A percentile compares a stretch with the other conserved stretches of the same genome.
phyloP scores from a whole-genome alignment of 1,284 basidiomycete species.

The Papiliotrema nemorosa region DNA sequence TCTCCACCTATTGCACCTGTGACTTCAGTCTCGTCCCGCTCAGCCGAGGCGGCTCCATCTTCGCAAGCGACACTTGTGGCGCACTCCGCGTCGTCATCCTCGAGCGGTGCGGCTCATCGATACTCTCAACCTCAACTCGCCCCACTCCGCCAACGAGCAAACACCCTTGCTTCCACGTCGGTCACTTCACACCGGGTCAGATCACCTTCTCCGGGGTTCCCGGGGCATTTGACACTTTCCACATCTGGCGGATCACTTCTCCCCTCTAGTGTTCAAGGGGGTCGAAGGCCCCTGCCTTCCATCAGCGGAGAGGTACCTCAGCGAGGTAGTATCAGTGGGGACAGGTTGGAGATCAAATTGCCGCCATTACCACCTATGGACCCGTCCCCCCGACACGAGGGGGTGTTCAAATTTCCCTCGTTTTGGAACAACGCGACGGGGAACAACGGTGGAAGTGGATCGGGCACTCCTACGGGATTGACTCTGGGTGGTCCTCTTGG shows the following conservation, averaged over 20 bases:
- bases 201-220: not conserved
- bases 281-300: not conserved
- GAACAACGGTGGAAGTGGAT: too few species aligned
- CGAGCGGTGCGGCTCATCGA: not conserved
- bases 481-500: too few species aligned
- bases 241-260: not conserved
- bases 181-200: not conserved
- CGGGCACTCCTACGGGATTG: too few species aligned
- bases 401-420: constrained; percentile 2
- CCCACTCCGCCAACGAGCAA: not conserved
- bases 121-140: not conserved
- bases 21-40: too few species aligned
- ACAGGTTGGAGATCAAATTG: not conserved
- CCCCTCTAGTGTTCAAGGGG: too few species aligned
- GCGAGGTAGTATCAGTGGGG: not conserved
- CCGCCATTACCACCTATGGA: constrained; percentile 1
- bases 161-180: not conserved
- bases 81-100: not conserved
- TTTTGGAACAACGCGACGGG: not conserved
- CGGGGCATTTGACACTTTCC: too few species aligned
- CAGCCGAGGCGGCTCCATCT: constrained; percentile 2
- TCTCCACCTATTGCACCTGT: too few species aligned
- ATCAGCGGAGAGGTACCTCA: not conserved
- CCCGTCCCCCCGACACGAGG: not conserved
- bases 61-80: not conserved